Percentiles rank a stretch among this genome's conserved stretches.
phyloP scores from a whole-genome alignment of 768 basidiomycete genomes.

The Omphalotus guepiniiformis region DNA sequence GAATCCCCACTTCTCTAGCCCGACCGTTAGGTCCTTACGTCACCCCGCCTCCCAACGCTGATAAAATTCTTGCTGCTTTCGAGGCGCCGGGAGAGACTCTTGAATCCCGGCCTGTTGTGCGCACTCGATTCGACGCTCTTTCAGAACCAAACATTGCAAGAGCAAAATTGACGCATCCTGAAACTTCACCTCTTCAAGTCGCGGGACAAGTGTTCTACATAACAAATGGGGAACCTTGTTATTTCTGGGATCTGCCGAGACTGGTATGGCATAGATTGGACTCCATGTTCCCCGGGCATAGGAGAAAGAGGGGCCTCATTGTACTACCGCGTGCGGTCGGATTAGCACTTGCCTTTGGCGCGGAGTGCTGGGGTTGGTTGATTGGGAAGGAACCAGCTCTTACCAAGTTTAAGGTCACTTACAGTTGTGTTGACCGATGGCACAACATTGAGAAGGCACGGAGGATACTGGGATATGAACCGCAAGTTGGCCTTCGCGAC shows the following conservation, averaged over 20 bases:
- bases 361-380: constrained; percentile 72
- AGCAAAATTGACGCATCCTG: constrained; percentile 39
- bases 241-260: constrained; percentile 94
- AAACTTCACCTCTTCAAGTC: constrained; percentile 63
- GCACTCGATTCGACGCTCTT: constrained; percentile 82
- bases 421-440: constrained; percentile 74
- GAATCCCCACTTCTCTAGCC: constrained; percentile 74
- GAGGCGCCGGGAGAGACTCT: constrained; percentile 34
- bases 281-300: constrained; percentile 52
- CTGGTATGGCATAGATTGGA: constrained; percentile 73
- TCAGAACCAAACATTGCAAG: constrained; percentile 53
- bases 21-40: constrained; percentile 84
- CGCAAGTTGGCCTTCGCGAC: constrained; percentile 83
- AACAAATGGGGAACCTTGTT: constrained; percentile 92
- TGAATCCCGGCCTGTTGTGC: constrained; percentile 51
- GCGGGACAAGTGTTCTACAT: constrained; percentile 96
- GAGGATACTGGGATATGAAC: constrained; percentile 90
- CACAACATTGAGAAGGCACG: constrained; percentile 95
- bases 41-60: constrained; percentile 52
- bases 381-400: constrained; percentile 80
- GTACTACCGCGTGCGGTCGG: constrained; percentile 63
- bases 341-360: constrained; percentile 61
- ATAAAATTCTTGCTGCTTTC: constrained; percentile 55
- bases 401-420: constrained; percentile 80
- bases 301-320: constrained; percentile 32